Conservation (phyloP, 2,329 filamentous ascomycete genomes). For the Ramularia endophylla region DNA sequence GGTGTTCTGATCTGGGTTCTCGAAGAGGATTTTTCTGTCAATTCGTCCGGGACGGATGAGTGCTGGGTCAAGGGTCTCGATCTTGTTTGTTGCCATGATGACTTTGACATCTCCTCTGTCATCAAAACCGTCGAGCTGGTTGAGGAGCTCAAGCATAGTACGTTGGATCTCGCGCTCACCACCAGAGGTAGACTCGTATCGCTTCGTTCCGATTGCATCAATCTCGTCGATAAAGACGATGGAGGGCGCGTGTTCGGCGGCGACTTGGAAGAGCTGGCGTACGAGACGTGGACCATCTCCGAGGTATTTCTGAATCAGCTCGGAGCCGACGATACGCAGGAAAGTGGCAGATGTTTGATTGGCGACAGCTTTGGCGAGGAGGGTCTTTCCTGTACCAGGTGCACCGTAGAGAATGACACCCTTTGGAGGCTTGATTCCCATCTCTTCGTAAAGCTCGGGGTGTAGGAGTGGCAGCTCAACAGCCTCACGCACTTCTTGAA, state of each 20-base stretch:
- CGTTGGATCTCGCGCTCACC: slow-evolving; percentile 96
- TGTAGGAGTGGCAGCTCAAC: slow-evolving; percentile 93
- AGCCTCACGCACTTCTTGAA: slow-evolving; percentile 95
- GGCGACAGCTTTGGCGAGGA: slow-evolving; percentile 93
- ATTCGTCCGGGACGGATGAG: slow-evolving; percentile 96
- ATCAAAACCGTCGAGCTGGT: slow-evolving; percentile 98
- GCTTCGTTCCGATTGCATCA: slow-evolving; percentile 97
- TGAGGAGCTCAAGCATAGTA: slow-evolving; percentile 96
- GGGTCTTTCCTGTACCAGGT: slow-evolving; percentile 92
- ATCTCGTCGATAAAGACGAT: slow-evolving; percentile 99
- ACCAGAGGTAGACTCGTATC: slow-evolving; percentile 94
- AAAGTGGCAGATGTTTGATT: slow-evolving; percentile 99
- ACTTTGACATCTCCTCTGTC: slow-evolving; percentile 99
- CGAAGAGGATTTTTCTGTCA: slow-evolving; percentile 88
- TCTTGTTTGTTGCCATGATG: slow-evolving; percentile 99
- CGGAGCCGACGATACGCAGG: slow-evolving; percentile 91
- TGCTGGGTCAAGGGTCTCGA: slow-evolving; percentile 92
- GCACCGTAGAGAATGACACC: slow-evolving; percentile 98
- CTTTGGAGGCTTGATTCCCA: slow-evolving; percentile 99
- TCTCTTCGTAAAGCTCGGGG: slow-evolving; percentile 97
- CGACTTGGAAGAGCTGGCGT: slow-evolving; percentile 92
- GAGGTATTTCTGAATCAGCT: slow-evolving; percentile 97
- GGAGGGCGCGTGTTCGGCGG: slow-evolving; percentile 89
- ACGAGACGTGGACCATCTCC: slow-evolving; percentile 93
- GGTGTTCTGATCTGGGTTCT: slow-evolving; percentile 78